A percentile compares a stretch with the other conserved stretches of the same genome.
These are phyloP conservation scores for Kodamaea anthophila DNA, from an alignment of 1,139 yeast genomes.

Conservation along the genomic window DNA sequence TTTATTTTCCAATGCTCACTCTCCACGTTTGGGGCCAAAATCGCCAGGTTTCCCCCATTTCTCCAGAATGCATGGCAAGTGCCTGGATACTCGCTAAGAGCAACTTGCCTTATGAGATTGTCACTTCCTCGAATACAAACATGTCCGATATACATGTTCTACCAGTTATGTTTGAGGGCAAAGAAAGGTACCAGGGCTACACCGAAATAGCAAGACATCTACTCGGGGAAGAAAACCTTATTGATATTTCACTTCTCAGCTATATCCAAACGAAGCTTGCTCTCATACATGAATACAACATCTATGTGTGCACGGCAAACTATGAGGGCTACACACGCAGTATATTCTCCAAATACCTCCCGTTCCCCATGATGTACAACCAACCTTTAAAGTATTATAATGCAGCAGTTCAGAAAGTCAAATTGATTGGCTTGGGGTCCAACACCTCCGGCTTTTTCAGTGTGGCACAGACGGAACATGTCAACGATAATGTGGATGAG, in stretches of 20 bases:
- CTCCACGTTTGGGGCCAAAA: conserved; percentile 57
- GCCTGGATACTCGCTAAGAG: conserved; percentile 24
- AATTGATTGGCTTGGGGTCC: conserved; percentile 32
- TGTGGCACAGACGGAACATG: conserved; percentile 24
- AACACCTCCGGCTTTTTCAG: conserved; percentile 27
- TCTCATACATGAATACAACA: conserved; percentile 53
- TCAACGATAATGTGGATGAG: conserved; percentile 20
- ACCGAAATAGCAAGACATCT: conserved; percentile 33
- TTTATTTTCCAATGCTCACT: conserved; percentile 15
- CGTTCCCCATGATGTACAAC: conserved; percentile 84
- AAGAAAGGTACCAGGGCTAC: conserved; percentile 41
- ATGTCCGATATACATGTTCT: conserved; percentile 46
- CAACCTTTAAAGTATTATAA: conserved; percentile 55
- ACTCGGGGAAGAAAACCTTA: conserved; percentile 6
- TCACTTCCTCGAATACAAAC: conserved; percentile 56
- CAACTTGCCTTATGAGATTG: conserved; percentile 20
- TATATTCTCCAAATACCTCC: conserved; percentile 50
- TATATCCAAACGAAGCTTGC: conserved; percentile 36
- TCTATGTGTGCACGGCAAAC: conserved; percentile 55
- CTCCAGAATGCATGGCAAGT: conserved; percentile 36
- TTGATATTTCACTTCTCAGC: conserved; percentile 12
- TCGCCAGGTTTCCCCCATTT: conserved; percentile 26
- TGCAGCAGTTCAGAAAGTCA: conserved; percentile 43
- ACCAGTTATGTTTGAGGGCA: conserved; percentile 45
- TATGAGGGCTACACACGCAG: conserved; percentile 64